These are phyloP conservation scores for Penicillium malachiteum DNA, from an alignment of 495 filamentous ascomycete genomes.

Conservation along the genomic window DNA sequence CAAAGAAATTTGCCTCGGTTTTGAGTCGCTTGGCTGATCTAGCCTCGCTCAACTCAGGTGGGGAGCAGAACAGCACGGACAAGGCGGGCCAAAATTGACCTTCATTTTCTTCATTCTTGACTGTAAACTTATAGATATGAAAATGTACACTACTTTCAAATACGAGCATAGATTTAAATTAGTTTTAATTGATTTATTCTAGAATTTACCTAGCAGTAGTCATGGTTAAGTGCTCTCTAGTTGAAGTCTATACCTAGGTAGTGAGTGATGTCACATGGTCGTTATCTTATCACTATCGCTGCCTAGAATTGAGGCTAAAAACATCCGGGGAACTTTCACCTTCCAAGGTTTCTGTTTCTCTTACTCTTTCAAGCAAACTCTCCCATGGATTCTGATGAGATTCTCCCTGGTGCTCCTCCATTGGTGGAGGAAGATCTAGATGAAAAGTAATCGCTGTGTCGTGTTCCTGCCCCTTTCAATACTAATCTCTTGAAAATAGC, in stretches of 20 bases:
- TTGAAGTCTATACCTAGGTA: not conserved
- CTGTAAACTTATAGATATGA: not conserved
- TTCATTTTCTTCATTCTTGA: not conserved
- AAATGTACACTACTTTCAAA: not conserved
- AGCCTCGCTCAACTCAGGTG: constrained; percentile 6
- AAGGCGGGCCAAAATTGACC: constrained; percentile 6
- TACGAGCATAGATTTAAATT: not conserved
- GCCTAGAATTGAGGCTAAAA: constrained; percentile 25
- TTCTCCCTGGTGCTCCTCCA: constrained; percentile 15
- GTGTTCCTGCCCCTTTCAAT: not conserved
- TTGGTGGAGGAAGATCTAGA: constrained; percentile 56
- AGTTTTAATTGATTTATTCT: not conserved
- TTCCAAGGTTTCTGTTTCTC: constrained; percentile 17
- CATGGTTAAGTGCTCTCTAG: not conserved
- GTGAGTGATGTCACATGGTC: constrained; percentile 13
- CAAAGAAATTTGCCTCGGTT: constrained; percentile 31
- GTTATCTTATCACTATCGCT: constrained; percentile 32
- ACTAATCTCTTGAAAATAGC: constrained; percentile 41
- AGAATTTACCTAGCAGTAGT: not conserved
- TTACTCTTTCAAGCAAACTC: constrained; percentile 6
- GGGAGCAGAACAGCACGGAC: constrained; percentile 2
- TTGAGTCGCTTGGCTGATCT: constrained; percentile 32
- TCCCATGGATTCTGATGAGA: constrained; percentile 51
- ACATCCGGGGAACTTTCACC: constrained; percentile 13
- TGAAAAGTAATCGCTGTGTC: constrained; percentile 51